Percentiles rank a stretch among this genome's conserved stretches.
Conservation (phyloP, 441 rosid genomes). For the Francoa sonchifolia region DNA sequence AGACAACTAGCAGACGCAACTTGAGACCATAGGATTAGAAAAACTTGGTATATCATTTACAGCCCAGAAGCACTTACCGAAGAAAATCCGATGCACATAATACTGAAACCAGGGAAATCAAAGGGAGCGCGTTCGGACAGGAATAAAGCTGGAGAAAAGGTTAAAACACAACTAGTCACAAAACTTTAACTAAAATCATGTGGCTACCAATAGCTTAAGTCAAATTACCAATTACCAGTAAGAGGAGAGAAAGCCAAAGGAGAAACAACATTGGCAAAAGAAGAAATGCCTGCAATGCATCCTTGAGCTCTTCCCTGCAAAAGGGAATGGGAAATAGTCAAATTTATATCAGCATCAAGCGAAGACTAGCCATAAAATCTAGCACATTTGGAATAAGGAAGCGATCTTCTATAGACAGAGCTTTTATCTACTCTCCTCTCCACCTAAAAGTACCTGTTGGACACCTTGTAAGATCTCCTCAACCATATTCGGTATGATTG, state of each 20-base stretch:
- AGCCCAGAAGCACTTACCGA: constrained; percentile 31
- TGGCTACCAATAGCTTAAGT: neutral
- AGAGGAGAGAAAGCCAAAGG: constrained; percentile 70
- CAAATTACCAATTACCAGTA: constrained; percentile 37
- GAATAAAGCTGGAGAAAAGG: constrained; percentile 53
- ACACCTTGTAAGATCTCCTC: too few species aligned
- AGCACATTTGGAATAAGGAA: too few species aligned
- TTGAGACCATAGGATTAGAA: too few species aligned
- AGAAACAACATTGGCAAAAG: constrained; percentile 59
- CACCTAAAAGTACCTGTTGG: too few species aligned
- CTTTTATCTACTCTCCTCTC: too few species aligned
- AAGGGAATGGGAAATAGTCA: neutral
- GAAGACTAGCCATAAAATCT: too few species aligned
- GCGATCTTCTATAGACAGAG: too few species aligned
- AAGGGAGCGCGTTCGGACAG: constrained; percentile 74
- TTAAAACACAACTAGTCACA: constrained; percentile 2
- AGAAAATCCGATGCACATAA: constrained; percentile 57
- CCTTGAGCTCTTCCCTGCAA: constrained; percentile 92
- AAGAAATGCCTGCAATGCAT: constrained; percentile 62
- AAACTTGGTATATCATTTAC: too few species aligned
- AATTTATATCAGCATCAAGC: too few species aligned
- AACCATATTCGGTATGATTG: too few species aligned
- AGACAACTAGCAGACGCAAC: too few species aligned
- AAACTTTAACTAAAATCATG: neutral
- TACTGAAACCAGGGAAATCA: constrained; percentile 79